A percentile compares a stretch with the other conserved stretches of the same genome.
phyloP scores from a whole-genome alignment of 2,329 filamentous ascomycete genomes.

The Davidsoniella neocaledoniae region DNA sequence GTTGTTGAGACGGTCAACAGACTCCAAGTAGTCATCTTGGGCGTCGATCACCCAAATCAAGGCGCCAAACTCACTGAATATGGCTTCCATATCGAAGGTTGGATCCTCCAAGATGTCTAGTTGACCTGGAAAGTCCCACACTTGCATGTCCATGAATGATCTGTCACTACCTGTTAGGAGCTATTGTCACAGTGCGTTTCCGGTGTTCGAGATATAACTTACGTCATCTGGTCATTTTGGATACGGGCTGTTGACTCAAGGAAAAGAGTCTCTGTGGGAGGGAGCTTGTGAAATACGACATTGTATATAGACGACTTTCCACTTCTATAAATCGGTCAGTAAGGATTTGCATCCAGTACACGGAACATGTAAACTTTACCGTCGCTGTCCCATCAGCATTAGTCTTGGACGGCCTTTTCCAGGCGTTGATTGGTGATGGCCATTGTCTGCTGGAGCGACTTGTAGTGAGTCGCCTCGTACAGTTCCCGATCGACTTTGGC shows the following conservation, averaged over 20 bases:
- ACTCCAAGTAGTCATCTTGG: slow-evolving; percentile 92
- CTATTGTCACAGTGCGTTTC: not conserved
- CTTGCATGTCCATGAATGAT: slow-evolving; percentile 98
- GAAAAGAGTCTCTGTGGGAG: slow-evolving; percentile 87
- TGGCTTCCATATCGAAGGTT: slow-evolving; percentile 77
- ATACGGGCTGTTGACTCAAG: slow-evolving; percentile 89
- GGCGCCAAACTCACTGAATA: slow-evolving; percentile 87
- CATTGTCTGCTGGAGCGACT: slow-evolving; percentile 24
- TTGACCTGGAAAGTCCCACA: slow-evolving; percentile 94
- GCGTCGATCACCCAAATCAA: slow-evolving; percentile 98
- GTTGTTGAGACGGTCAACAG: slow-evolving; percentile 68
- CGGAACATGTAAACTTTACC: slow-evolving; percentile 36
- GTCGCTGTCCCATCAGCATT: slow-evolving; percentile 85
- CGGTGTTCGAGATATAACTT: slow-evolving; percentile 22
- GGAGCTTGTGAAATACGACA: slow-evolving; percentile 97
- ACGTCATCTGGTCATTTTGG: slow-evolving; percentile 93
- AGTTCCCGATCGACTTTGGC: slow-evolving; percentile 32
- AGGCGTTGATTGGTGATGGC: slow-evolving; percentile 16
- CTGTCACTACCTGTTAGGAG: slow-evolving; percentile 27
- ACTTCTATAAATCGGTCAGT: slow-evolving; percentile 41
- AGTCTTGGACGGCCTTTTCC: slow-evolving; percentile 63
- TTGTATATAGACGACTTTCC: slow-evolving; percentile 97
- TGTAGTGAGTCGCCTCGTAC: slow-evolving; percentile 25
- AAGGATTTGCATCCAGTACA: not conserved
- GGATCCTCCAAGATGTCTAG: slow-evolving; percentile 77